Evolutionary conservation across 129 eudicot genomes (phyloP), one percentile per base, ranked within the genome.

Genomic region (Chrysanthemum lavandulifolium): DNA sequence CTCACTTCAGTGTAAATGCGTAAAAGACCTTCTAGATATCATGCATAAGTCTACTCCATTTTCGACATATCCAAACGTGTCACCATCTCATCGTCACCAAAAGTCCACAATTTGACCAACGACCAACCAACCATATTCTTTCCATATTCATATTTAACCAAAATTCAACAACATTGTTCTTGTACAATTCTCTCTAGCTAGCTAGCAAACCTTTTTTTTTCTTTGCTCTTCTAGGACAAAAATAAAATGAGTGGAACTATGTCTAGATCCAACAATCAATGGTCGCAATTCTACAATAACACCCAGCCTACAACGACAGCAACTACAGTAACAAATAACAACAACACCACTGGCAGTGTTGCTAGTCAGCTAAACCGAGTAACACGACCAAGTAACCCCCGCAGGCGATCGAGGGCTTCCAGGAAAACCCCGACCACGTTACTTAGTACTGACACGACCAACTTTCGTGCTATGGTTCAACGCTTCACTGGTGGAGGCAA

Each of bases 381-480:
- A 15, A 15, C 88, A 10, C 86, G 84, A 62, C 92, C 90, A 14
- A 51, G 51, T 27, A 75, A 65, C 48, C 5, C 52, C 4, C 80
- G 97, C 10, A 62, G 85, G 12, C 79, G 97, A 11, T 64, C 97
- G 12, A 82, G 97, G 74, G 90, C 88, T 19, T 91, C 97, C 10
- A 73, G 97, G 13, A 79, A 83, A 53, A 88, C 92, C 29, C 97
- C 97, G 2, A 86, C 92, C 62, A 91, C 97, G 36, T 75, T 91
- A 10, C 86, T 91, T 36, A 91, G 75, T 76, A 91, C 97, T 2
- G 97, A 91, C 80, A 69, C 92, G 5, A 69, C 96, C 79, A 91
- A 91, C 83, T 91, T 91, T 67, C 82, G 97, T 12, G 96, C 96
- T 78, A 86, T 91, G 97, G 97, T 91, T 73, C 97, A 91, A 48